These are phyloP conservation scores for Talaromyces sp. DNA, from an alignment of 2,329 filamentous ascomycete species.

Conservation along the genomic window DNA sequence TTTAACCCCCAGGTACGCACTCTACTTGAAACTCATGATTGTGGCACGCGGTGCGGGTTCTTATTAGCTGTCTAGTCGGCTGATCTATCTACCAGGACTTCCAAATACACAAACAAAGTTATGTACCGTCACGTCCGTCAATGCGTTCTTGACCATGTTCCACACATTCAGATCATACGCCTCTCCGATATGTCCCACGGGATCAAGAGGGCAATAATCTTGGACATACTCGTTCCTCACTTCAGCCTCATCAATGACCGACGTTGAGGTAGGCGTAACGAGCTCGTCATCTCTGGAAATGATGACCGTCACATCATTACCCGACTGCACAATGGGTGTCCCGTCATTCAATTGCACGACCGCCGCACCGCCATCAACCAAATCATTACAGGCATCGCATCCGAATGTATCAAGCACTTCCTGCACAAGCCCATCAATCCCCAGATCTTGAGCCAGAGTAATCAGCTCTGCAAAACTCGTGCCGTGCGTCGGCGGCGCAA, in stretches of 20 bases:
- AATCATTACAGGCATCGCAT: conserved; percentile 34
- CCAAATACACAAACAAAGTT: conserved; percentile 17
- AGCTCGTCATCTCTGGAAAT: conserved; percentile 34
- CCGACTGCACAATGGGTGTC: conserved; percentile 32
- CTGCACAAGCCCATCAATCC: conserved; percentile 21
- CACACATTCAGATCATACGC: conserved; percentile 39
- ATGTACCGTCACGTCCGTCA: conserved; percentile 24
- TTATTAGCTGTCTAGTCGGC: neutral
- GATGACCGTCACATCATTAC: conserved; percentile 35
- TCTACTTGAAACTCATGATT: neutral
- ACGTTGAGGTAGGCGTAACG: conserved; percentile 32
- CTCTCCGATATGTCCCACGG: conserved; percentile 38
- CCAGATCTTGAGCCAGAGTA: conserved; percentile 24
- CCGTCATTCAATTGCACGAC: conserved; percentile 33
- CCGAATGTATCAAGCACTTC: conserved; percentile 27
- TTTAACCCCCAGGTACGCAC: neutral
- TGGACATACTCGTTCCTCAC: conserved; percentile 35
- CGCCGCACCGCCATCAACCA: conserved; percentile 30
- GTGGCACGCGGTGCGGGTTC: neutral
- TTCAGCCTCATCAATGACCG: conserved; percentile 32
- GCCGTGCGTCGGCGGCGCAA: conserved; percentile 36
- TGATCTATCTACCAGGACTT: conserved; percentile 15
- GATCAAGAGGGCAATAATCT: conserved; percentile 31
- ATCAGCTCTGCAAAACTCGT: conserved; percentile 31
- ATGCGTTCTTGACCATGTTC: conserved; percentile 37